Evolutionary conservation across 2,329 filamentous ascomycete species (phyloP), one percentile per base, ranked within the genome.

Genomic region (Alternaria arborescens): DNA sequence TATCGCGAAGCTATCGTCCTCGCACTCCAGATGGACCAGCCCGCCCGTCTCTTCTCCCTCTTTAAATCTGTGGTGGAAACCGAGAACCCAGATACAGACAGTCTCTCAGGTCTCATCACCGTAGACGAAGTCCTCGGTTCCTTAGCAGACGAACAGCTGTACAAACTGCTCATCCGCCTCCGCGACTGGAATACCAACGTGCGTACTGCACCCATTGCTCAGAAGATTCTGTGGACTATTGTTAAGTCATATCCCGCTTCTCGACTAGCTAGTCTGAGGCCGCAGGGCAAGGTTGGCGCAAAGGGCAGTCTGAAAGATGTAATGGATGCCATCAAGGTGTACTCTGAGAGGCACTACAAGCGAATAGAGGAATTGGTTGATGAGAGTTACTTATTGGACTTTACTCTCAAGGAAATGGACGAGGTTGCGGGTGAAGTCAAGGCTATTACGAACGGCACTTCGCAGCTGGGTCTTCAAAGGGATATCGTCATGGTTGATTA

Each of bases 121-220:
- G 94, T 98, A 8, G 95, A 98, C 70, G 86, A 93, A 52, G 94
- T 97, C 0, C 83, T 99, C 1, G 87, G 85, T n/a, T 87, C 82
- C 12, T 84, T 99, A 6, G 90, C 90, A 5, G 90, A 95, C 69
- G 91, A 94, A 69, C 94, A 98, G 76, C 86, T 99, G 14, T 96
- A 92, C 79, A 84, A 88, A 7, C 85, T 99, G 14, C 85, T 99
- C 0, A 83, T 94, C 38, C 86, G 95, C 60, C 80, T 97, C 44
- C 87, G 96, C 46, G 95, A 99, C 80, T 99, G 95, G 95, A 99
- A 99, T 77, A 97, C 95, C 5, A 98, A 98, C 71, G 93, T 93
- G 0, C 87, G 92, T 62, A 97, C 93, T 4, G 90, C 93, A 1
- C 86, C 89, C 5, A 88, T 98, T 1, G 91, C 95, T 1, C 95